Percentiles rank a stretch among this genome's conserved stretches.
Conservation (phyloP, 2,329 filamentous ascomycete species). For the Seiridium unicorne region DNA sequence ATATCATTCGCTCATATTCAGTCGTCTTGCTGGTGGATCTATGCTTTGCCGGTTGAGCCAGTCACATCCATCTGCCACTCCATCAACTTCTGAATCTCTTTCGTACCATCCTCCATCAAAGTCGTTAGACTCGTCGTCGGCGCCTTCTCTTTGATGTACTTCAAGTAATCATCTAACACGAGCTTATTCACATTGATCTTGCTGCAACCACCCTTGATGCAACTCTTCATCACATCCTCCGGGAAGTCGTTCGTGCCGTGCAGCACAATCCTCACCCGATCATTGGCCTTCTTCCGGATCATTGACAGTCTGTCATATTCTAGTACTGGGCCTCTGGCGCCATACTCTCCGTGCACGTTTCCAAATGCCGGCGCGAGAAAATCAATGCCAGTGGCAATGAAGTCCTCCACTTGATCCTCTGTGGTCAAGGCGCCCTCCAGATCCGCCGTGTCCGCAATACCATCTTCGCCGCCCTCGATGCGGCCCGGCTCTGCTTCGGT, state of each 20-base stretch:
- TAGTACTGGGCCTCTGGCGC: slow-evolving; percentile 59
- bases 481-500: slow-evolving; percentile 71
- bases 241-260: slow-evolving; percentile 58
- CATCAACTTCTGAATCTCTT: slow-evolving; percentile 36
- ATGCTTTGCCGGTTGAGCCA: slow-evolving; percentile 42
- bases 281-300: slow-evolving; percentile 30
- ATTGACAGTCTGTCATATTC: slow-evolving; percentile 54
- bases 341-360: slow-evolving; percentile 75
- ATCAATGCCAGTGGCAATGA: slow-evolving; percentile 70
- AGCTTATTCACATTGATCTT: slow-evolving; percentile 60
- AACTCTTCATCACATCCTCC: slow-evolving; percentile 45
- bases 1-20: background rate
- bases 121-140: slow-evolving; percentile 31
- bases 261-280: slow-evolving; percentile 45
- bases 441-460: slow-evolving; percentile 54
- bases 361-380: slow-evolving; percentile 75
- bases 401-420: slow-evolving; percentile 66
- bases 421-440: slow-evolving; percentile 57
- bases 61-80: slow-evolving; percentile 48
- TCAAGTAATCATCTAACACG: slow-evolving; percentile 43
- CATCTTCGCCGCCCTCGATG: slow-evolving; percentile 67
- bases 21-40: background rate
- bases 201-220: slow-evolving; percentile 49
- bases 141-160: slow-evolving; percentile 37
- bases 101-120: slow-evolving; percentile 44